Conservation (phyloP, 2,329 filamentous ascomycete species). For the Venturia nashicola region DNA sequence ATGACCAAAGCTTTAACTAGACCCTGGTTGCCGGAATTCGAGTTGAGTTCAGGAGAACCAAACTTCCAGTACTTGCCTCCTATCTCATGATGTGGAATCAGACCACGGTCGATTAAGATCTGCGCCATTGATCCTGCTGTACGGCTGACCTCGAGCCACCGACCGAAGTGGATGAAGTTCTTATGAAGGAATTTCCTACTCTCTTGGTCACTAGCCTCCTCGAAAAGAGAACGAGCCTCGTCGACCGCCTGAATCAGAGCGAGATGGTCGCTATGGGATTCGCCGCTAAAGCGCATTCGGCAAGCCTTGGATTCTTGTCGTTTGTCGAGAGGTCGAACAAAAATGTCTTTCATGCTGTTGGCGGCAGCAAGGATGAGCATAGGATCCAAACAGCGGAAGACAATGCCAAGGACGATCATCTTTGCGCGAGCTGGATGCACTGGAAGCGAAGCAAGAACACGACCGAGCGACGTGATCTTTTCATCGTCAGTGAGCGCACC, state of each 20-base stretch:
- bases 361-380: constrained; percentile 33
- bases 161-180: constrained; percentile 25
- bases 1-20: constrained; percentile 35
- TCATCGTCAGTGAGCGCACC: constrained; percentile 32
- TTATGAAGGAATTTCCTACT: constrained; percentile 23
- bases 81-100: not conserved
- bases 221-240: not conserved
- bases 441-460: constrained; percentile 24
- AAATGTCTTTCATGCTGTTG: not conserved
- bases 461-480: constrained; percentile 34
- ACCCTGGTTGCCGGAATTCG: constrained; percentile 29
- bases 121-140: not conserved
- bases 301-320: constrained; percentile 17
- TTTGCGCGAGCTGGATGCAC: constrained; percentile 30
- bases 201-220: constrained; percentile 16
- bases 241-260: constrained; percentile 18
- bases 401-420: constrained; percentile 37
- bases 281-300: constrained; percentile 19
- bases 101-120: constrained; percentile 13
- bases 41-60: constrained; percentile 24
- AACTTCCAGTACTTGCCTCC: constrained; percentile 8
- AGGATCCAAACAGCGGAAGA: constrained; percentile 40
- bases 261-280: constrained; percentile 34
- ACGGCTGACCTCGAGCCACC: constrained; percentile 23
- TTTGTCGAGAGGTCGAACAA: constrained; percentile 18